phyloP scores from a whole-genome alignment of 1,284 basidiomycete genomes.

The Moesziomyces antarcticus region DNA sequence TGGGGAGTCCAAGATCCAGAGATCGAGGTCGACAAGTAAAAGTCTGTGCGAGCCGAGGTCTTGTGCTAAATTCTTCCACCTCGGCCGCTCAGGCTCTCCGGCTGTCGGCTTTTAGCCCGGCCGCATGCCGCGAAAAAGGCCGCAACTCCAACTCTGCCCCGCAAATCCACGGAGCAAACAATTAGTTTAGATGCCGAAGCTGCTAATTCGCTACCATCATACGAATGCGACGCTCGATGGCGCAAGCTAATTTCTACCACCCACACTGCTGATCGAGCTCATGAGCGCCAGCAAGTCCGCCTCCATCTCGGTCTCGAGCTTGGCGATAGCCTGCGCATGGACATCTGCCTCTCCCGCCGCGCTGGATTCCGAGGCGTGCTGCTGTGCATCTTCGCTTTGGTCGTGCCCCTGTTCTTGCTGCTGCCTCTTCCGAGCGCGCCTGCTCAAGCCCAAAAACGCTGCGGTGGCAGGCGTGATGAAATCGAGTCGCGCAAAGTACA shows the following conservation, averaged over 20 bases:
- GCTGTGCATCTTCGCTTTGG: not conserved
- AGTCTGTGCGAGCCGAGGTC: too few species aligned
- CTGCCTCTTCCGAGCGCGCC: slow-evolving; percentile 23
- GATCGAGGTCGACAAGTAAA: too few species aligned
- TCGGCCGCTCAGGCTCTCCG: too few species aligned
- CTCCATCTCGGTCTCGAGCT: slow-evolving; percentile 27
- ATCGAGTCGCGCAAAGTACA: slow-evolving; percentile 40
- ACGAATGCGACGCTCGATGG: too few species aligned
- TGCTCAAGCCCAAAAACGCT: slow-evolving; percentile 21
- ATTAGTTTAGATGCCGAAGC: not conserved
- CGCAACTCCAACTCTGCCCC: not conserved
- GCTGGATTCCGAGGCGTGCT: not conserved
- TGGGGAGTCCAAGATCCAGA: too few species aligned
- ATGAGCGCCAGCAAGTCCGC: slow-evolving; percentile 29
- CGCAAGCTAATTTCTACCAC: slow-evolving; percentile 23
- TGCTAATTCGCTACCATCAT: not conserved
- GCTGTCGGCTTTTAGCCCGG: not conserved
- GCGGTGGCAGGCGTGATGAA: slow-evolving; percentile 29
- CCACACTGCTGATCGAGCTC: slow-evolving; percentile 29
- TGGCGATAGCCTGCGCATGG: slow-evolving; percentile 15
- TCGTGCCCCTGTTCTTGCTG: slow-evolving; percentile 13
- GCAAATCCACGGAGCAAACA: not conserved
- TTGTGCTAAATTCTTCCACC: too few species aligned
- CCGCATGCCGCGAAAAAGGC: not conserved
- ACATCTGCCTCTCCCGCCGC: not conserved